Percentiles rank a stretch among this genome's conserved stretches.
Evolutionary conservation across 306 rosid species (phyloP).

Genomic region (Vigna trinervia): DNA sequence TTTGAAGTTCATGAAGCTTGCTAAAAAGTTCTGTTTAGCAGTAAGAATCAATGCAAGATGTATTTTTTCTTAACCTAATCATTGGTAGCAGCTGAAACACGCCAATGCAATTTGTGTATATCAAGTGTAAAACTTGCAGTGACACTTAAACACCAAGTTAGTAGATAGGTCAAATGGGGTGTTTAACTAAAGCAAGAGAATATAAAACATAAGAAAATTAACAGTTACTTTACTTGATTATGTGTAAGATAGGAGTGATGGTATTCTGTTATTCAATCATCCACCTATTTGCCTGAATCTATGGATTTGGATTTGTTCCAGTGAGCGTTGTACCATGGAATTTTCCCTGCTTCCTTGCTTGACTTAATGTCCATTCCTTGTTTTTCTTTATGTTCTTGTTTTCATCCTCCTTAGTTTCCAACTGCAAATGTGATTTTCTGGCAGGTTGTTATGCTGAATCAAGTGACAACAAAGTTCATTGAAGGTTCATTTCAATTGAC

Average conservation of each 20-base stretch:
- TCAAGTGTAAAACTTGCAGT: background rate
- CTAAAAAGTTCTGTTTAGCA: constrained; percentile 66
- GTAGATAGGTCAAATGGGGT: background rate
- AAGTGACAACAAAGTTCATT: constrained; percentile 74
- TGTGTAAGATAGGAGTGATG: background rate
- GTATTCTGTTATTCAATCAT: background rate
- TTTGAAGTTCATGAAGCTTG: constrained; percentile 87
- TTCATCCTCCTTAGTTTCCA: constrained; percentile 11
- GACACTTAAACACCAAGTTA: background rate
- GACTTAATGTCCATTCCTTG: background rate
- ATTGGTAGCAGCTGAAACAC: constrained; percentile 6
- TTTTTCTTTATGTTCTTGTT: constrained; percentile 10
- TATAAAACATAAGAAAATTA: background rate
- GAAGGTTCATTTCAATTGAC: constrained; percentile 92
- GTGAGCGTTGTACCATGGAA: background rate
- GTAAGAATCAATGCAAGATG: constrained; percentile 57
- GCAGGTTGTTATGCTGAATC: constrained; percentile 80
- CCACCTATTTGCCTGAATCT: background rate
- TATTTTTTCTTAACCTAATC: constrained; percentile 7
- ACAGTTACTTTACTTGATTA: background rate
- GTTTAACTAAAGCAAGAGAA: background rate
- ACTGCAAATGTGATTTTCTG: constrained; percentile 19
- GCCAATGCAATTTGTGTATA: background rate
- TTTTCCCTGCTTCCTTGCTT: constrained; percentile 12
- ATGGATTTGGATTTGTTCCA: background rate